A percentile compares a stretch with the other conserved stretches of the same genome.
Conservation (phyloP, 2,329 filamentous ascomycete species). For the Ophiostoma tasmaniense region DNA sequence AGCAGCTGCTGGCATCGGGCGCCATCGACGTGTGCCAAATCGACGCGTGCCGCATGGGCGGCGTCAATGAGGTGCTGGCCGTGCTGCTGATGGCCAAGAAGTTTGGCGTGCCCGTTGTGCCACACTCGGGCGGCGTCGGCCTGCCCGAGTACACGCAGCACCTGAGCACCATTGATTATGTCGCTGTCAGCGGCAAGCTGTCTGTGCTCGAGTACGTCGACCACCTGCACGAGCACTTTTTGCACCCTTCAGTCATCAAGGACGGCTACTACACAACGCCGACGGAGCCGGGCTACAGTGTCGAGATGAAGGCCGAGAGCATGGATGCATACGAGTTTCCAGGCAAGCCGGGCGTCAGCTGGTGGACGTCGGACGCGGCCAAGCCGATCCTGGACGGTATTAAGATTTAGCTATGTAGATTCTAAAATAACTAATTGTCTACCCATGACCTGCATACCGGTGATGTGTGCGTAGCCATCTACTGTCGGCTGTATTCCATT, state of each 20-base stretch:
- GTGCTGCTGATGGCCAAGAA: constrained; percentile 79
- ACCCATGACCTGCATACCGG: background rate
- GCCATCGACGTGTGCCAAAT: constrained; percentile 86
- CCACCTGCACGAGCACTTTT: constrained; percentile 87
- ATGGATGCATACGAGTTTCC: constrained; percentile 75
- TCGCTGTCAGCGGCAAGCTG: constrained; percentile 72
- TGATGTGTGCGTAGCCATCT: background rate
- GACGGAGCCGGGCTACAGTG: constrained; percentile 73
- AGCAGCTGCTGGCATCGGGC: constrained; percentile 72
- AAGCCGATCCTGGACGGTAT: constrained; percentile 59
- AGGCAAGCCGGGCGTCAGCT: constrained; percentile 67
- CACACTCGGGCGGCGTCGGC: constrained; percentile 82
- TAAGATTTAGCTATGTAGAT: constrained; percentile 36
- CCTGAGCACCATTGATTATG: constrained; percentile 85
- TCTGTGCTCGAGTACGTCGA: constrained; percentile 87
- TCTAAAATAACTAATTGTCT: background rate
- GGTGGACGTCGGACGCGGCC: constrained; percentile 80
- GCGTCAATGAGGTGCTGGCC: constrained; percentile 87
- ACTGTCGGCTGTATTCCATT: no score
- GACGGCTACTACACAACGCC: constrained; percentile 86
- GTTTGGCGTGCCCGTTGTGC: constrained; percentile 71
- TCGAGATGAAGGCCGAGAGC: constrained; percentile 85
- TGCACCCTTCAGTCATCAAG: constrained; percentile 69
- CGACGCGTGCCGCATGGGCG: constrained; percentile 81
- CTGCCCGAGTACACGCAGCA: constrained; percentile 93